phyloP scores from a whole-genome alignment of 2,329 filamentous ascomycete genomes.

The Periconia digitata region DNA sequence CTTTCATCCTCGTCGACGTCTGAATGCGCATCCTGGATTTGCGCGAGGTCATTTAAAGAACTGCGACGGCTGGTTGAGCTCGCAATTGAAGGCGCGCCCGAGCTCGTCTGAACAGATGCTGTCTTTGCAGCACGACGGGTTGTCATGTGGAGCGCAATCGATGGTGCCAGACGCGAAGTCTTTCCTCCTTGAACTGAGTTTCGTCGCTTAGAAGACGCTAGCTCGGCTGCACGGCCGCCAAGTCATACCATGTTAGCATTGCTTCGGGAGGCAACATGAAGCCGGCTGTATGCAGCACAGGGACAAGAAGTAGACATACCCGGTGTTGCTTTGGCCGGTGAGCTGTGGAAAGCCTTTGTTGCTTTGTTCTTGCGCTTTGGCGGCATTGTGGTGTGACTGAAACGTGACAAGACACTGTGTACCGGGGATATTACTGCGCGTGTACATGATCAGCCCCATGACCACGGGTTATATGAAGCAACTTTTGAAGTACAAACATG shows the following conservation, averaged over 20 bases:
- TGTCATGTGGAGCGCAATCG: conserved; percentile 53
- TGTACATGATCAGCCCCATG: not conserved
- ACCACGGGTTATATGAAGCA: not conserved
- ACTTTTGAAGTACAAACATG: not conserved
- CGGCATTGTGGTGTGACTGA: conserved; percentile 29
- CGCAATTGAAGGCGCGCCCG: conserved; percentile 36
- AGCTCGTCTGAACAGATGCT: conserved; percentile 38
- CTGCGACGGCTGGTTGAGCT: conserved; percentile 43
- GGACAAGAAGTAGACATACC: conserved; percentile 19
- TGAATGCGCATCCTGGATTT: conserved; percentile 28
- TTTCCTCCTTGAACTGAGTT: conserved; percentile 33
- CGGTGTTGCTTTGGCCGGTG: conserved; percentile 17
- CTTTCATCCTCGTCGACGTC: conserved; percentile 35
- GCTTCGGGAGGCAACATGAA: conserved; percentile 16
- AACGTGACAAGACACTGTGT: not conserved
- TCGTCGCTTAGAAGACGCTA: conserved; percentile 35
- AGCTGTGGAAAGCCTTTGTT: conserved; percentile 16
- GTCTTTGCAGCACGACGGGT: conserved; percentile 47
- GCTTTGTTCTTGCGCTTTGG: conserved; percentile 35
- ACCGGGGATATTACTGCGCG: not conserved
- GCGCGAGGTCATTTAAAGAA: conserved; percentile 39
- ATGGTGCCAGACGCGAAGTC: conserved; percentile 48
- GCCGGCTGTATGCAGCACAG: conserved; percentile 1
- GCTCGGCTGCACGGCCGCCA: conserved; percentile 21
- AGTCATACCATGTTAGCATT: conserved; percentile 35